Evolutionary conservation across 2,329 filamentous ascomycete species (phyloP), one percentile per base, ranked within the genome.

Genomic region (Exophiala oligosperma): DNA sequence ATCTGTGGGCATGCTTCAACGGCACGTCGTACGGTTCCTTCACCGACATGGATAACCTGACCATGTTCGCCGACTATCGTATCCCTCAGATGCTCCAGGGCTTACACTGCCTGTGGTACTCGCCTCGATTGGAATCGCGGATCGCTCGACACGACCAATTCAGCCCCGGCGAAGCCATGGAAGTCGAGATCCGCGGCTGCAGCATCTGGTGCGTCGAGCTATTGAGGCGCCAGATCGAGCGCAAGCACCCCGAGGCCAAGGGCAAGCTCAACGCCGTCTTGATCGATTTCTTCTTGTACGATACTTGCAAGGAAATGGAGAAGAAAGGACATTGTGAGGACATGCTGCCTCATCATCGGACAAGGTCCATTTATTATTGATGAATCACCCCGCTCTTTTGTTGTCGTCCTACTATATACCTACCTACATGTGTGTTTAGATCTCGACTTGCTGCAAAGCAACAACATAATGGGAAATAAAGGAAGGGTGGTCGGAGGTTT

Each of bases 51-150:
- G 89, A 94, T 75, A 24, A 40, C 5, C 89, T 99, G 68, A 99
- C 94, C 60, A 97, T 97, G 88, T 99, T 99, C 78, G 92, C 94
- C 82, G 94, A 99, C 77, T 99, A 99, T 71, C 89, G 94, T 44
- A 88, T 99, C 54, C 95, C 95, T 12, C 94, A 99, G 76, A 94
- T 97, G 66, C 82, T 99, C 35, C 86, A 92, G 67, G 85, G 86
- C 8, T 79, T 97, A 46, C 90, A 90, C 17, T 93, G 92, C 57
- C 76, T 99, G 50, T 85, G 84, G 67, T 97, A 94, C 74, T 92
- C 90, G 63, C 94, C 94, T 0, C 82, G 86, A 0, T 77, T 99
- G 46, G 86, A 92, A 51, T 80, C 82, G 35, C 82, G 87, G 14
- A 87, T 99, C 67, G 81, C 83, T 32, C 78, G 81, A 28, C 81